A percentile compares a stretch with the other conserved stretches of the same genome.
Evolutionary conservation across 108 stramenopile species (phyloP).

Genomic region (Nitzschia sp.): DNA sequence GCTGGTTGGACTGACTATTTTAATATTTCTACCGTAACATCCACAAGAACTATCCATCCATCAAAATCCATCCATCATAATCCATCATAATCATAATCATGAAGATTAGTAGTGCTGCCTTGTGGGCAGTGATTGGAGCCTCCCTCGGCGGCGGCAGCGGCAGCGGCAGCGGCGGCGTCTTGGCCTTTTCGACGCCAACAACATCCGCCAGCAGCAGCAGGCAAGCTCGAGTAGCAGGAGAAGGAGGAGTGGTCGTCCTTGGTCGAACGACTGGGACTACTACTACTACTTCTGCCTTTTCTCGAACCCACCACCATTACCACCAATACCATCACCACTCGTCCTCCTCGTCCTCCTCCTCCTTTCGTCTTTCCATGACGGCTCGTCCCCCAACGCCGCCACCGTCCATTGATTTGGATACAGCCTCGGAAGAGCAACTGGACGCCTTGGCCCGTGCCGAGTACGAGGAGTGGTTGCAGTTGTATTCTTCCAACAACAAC

Average conservation of each 20-base stretch:
- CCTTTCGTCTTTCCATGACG: not conserved
- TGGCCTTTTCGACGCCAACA: not conserved
- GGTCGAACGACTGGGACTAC: not conserved
- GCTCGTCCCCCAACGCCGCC: not conserved
- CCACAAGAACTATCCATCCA: too few species aligned
- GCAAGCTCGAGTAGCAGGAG: too few species aligned
- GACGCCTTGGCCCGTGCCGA: not conserved
- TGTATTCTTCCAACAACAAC: too few species aligned
- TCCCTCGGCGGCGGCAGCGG: too few species aligned
- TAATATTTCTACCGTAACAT: too few species aligned
- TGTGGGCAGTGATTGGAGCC: not conserved
- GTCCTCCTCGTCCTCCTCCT: too few species aligned
- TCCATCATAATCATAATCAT: too few species aligned
- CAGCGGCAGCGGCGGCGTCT: not conserved
- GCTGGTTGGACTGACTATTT: too few species aligned
- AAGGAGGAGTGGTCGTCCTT: too few species aligned
- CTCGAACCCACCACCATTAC: not conserved
- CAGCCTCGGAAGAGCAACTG: not conserved
- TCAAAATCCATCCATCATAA: too few species aligned
- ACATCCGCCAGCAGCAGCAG: too few species aligned
- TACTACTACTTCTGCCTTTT: too few species aligned
- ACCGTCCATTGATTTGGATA: not conserved
- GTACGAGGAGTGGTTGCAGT: not conserved
- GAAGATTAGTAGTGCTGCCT: not conserved
- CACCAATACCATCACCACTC: not conserved